Evolutionary conservation across 2,329 filamentous ascomycete genomes (phyloP), one percentile per base, ranked within the genome.

Genomic region (Arthrobotrys sphaeroides): DNA sequence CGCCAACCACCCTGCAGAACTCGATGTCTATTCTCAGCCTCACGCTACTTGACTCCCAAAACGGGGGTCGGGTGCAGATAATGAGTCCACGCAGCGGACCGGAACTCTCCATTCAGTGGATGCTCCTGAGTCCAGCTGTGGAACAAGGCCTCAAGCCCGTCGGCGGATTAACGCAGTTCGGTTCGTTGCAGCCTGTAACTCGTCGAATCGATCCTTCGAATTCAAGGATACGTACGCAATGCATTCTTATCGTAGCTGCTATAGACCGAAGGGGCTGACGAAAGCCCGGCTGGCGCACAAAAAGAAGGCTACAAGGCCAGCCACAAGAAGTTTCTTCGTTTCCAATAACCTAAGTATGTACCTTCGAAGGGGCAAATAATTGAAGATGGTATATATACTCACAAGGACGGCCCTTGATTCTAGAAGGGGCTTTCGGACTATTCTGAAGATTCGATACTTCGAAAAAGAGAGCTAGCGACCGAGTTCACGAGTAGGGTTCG

Each of bases 231-330:
- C 53, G 26, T 20, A 43, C 33, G 31, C 36, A 43, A 47, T 31
- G 20, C 16, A 22, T 43, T 36, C 51, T 22, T 43, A 73, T 73
- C 20, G 69, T 61, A 22, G 36, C 42, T 64, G 69, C 69, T 73
- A 73, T 73, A n/a, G 45, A 59, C 45, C n/a, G n/a, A 33, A 55
- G n/a, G 51, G 51, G 69, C 51, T 73, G 69, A 73, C 42, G 69
- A 53, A 73, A 60, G 49, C 60, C 68, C 33, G 12, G 49, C 42
- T 38, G 16, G 67, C 38, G 24, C 42, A 53, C 26, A 51, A 60
- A 49, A 53, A 43, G 33, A 51, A 43, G 45, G n/a, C 57, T 31
- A 43, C 31, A 22, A 26, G 38, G 33, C 49, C 59, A 73, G 68
- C 68, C 60, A 66, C 51, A 16, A 28, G 7, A 60, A n/a, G 18